phyloP scores from a whole-genome alignment of 140 eudicot species.

The Anethum foeniculum region DNA sequence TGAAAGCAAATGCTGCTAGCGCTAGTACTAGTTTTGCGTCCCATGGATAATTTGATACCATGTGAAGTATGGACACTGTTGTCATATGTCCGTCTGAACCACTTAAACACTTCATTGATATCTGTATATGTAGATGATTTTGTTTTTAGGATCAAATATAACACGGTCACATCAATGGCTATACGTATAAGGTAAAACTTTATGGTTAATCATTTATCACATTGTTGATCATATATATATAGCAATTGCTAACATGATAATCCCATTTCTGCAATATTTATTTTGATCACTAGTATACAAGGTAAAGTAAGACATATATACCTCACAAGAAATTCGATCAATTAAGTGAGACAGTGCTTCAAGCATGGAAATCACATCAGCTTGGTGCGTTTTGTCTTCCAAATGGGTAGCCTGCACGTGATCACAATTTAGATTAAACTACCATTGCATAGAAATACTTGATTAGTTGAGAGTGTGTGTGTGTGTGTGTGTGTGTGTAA shows the following conservation, averaged over 20 bases:
- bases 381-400: slow-evolving; percentile 30
- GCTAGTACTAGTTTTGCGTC: slow-evolving; percentile 52
- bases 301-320: neutral
- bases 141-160: neutral
- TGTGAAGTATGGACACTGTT: slow-evolving; percentile 40
- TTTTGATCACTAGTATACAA: neutral
- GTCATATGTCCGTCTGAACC: slow-evolving; percentile 49
- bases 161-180: slow-evolving; percentile 1
- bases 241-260: neutral
- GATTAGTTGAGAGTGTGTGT: neutral
- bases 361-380: slow-evolving; percentile 23
- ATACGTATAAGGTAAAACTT: neutral
- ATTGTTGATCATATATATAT: neutral
- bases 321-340: slow-evolving; percentile 55
- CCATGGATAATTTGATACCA: slow-evolving; percentile 49
- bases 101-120: slow-evolving; percentile 38
- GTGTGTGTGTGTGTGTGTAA: too few species aligned
- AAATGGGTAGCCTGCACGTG: slow-evolving; percentile 22
- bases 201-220: neutral
- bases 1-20: slow-evolving; percentile 51
- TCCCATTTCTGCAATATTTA: neutral
- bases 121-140: slow-evolving; percentile 15
- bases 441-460: neutral
- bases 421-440: neutral
- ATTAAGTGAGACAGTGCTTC: slow-evolving; percentile 40